Evolutionary conservation across 495 filamentous ascomycete genomes (phyloP).

Genomic region (Daldinia caldariorum): DNA sequence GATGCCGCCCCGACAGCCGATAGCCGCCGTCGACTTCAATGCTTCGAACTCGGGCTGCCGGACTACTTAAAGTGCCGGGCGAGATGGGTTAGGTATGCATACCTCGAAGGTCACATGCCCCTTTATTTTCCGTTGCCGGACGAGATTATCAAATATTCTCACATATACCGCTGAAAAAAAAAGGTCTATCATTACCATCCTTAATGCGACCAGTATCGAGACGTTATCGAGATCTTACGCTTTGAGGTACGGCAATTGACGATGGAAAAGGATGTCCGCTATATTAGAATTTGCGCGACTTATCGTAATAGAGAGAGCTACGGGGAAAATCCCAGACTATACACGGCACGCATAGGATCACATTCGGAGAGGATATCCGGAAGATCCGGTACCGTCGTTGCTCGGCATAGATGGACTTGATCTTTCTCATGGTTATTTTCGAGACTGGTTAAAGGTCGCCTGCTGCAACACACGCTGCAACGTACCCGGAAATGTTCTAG

Average conservation of each 20-base stretch:
- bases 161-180: slow-evolving; percentile 11
- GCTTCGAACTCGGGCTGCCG: not conserved
- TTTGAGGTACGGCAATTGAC: slow-evolving; percentile 19
- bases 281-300: not conserved
- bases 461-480: not conserved
- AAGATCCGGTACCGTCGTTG: not conserved
- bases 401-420: too few relatives aligned
- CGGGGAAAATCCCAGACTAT: not conserved
- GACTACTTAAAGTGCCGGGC: not conserved
- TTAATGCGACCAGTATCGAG: not conserved
- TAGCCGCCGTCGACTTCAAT: slow-evolving; percentile 16
- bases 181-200: slow-evolving; percentile 4
- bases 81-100: not conserved
- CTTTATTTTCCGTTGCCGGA: slow-evolving; percentile 1
- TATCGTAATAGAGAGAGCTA: not conserved
- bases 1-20: slow-evolving; percentile 37
- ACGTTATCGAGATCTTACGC: not conserved
- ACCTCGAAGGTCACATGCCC: not conserved
- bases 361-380: not conserved
- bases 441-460: too few relatives aligned
- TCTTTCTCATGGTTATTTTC: not conserved
- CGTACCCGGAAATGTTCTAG: not conserved
- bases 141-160: not conserved
- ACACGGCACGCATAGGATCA: not conserved
- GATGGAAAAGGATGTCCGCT: not conserved